These are phyloP conservation scores for Prunus padus DNA, from an alignment of 306 rosid species.

Conservation along the genomic window DNA sequence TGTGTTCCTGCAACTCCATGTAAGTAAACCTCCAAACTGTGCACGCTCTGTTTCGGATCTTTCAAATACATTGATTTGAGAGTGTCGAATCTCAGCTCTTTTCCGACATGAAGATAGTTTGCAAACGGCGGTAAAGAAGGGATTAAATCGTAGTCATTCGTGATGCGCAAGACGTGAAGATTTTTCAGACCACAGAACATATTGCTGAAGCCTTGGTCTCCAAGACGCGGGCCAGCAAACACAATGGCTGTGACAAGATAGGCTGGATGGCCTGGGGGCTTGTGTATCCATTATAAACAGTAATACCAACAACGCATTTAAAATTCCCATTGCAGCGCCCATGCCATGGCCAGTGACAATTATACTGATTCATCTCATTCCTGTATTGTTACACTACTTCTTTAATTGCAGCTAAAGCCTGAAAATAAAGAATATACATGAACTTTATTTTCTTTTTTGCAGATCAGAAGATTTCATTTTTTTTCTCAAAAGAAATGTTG, in stretches of 20 bases:
- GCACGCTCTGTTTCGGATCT: background rate
- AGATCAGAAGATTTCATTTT: background rate
- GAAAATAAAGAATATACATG: background rate
- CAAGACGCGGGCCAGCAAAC: slow-evolving; percentile 5
- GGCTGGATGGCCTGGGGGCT: background rate
- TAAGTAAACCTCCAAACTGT: slow-evolving; percentile 10
- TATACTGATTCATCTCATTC: slow-evolving; percentile 15
- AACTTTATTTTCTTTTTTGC: too few relatives aligned
- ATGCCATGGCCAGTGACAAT: slow-evolving; percentile 9
- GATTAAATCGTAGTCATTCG: background rate
- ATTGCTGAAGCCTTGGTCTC: slow-evolving; percentile 8
- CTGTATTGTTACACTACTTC: background rate
- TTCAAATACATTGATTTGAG: slow-evolving; percentile 3
- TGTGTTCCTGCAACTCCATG: slow-evolving; percentile 9
- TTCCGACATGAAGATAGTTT: background rate
- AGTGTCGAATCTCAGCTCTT: slow-evolving; percentile 7
- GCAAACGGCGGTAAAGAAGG: background rate
- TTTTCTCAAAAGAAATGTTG: background rate
- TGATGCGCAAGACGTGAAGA: slow-evolving; percentile 14
- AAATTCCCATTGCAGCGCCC: slow-evolving; percentile 20
- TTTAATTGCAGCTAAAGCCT: background rate
- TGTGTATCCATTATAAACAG: slow-evolving; percentile 3
- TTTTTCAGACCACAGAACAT: background rate
- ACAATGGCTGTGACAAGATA: slow-evolving; percentile 13
- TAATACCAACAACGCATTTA: too few relatives aligned